A percentile compares a stretch with the other conserved stretches of the same genome.
These are phyloP conservation scores for Serendipita sp. DNA, from an alignment of 768 basidiomycete genomes.

Conservation along the genomic window DNA sequence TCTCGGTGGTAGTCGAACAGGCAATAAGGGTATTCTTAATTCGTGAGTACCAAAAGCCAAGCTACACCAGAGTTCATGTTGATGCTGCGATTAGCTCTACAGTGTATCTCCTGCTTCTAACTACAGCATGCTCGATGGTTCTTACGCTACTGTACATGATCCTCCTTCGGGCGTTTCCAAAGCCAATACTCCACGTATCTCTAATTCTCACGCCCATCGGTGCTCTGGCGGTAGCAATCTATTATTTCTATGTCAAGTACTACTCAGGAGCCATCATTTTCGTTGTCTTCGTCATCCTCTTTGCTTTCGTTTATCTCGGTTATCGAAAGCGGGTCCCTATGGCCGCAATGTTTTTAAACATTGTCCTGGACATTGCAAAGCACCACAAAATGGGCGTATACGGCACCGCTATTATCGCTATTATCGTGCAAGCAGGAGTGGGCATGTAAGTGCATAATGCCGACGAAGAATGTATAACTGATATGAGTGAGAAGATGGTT, in stretches of 20 bases:
- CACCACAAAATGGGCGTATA: constrained; percentile 61
- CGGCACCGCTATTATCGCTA: constrained; percentile 51
- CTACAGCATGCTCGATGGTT: constrained; percentile 49
- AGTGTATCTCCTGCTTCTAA: constrained; percentile 57
- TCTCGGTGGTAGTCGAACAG: constrained; percentile 29
- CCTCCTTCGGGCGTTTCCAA: constrained; percentile 56
- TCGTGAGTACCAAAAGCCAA: constrained; percentile 24
- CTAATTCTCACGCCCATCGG: constrained; percentile 39
- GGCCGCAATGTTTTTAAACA: constrained; percentile 60
- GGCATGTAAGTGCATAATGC: constrained; percentile 24
- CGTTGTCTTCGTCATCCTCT: constrained; percentile 61
- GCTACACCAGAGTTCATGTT: background rate
- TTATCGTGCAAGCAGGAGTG: constrained; percentile 54
- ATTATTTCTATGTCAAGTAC: constrained; percentile 36
- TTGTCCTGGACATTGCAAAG: constrained; percentile 71
- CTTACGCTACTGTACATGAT: constrained; percentile 53
- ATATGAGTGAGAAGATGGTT: constrained; percentile 31
- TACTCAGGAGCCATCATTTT: constrained; percentile 62
- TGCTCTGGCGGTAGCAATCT: constrained; percentile 14
- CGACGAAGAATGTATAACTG: constrained; percentile 22
- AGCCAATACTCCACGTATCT: constrained; percentile 60
- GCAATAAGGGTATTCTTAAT: constrained; percentile 31
- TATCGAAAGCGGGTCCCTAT: constrained; percentile 60
- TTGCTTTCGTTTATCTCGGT: constrained; percentile 58
- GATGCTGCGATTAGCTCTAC: constrained; percentile 35